These are phyloP conservation scores for Cryphonectria radicalis DNA, from an alignment of 2,329 filamentous ascomycete species.

Conservation along the genomic window DNA sequence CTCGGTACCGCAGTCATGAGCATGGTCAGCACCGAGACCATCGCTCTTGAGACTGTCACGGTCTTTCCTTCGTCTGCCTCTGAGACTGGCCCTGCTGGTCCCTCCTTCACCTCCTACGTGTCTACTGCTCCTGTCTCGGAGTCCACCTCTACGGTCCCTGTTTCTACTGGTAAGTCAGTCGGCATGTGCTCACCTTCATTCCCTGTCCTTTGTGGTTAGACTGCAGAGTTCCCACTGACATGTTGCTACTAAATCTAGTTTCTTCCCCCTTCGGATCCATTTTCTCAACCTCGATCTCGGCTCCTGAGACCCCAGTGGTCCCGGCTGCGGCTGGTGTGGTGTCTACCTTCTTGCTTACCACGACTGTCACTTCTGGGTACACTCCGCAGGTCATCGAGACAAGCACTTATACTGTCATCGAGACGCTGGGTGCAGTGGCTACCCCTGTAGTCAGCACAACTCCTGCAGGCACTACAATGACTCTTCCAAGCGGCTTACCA, in stretches of 20 bases:
- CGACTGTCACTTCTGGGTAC: constrained; percentile 27
- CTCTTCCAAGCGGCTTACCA: neutral
- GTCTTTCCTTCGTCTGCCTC: constrained; percentile 25
- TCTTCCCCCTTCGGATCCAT: neutral
- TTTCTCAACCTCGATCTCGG: neutral
- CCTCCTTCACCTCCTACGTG: constrained; percentile 15
- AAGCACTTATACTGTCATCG: constrained; percentile 29
- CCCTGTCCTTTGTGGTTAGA: constrained; percentile 8
- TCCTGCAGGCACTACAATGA: neutral
- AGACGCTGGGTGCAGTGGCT: constrained; percentile 16
- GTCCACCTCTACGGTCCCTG: constrained; percentile 3
- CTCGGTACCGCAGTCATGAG: constrained; percentile 25
- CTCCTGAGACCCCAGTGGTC: constrained; percentile 16
- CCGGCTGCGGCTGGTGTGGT: constrained; percentile 21
- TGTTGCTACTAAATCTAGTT: neutral
- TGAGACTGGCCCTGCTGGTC: constrained; percentile 12
- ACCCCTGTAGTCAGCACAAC: neutral
- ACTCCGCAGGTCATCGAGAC: constrained; percentile 29
- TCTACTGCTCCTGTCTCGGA: constrained; percentile 11
- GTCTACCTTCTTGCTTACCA: constrained; percentile 29
- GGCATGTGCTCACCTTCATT: constrained; percentile 10
- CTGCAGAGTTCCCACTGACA: neutral
- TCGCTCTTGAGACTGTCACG: constrained; percentile 32
- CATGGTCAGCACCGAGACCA: constrained; percentile 30
- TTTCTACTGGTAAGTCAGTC: constrained; percentile 27